A percentile compares a stretch with the other conserved stretches of the same genome.
phyloP scores from a whole-genome alignment of 2,329 filamentous ascomycete genomes.

The Botrytis sinoallii region DNA sequence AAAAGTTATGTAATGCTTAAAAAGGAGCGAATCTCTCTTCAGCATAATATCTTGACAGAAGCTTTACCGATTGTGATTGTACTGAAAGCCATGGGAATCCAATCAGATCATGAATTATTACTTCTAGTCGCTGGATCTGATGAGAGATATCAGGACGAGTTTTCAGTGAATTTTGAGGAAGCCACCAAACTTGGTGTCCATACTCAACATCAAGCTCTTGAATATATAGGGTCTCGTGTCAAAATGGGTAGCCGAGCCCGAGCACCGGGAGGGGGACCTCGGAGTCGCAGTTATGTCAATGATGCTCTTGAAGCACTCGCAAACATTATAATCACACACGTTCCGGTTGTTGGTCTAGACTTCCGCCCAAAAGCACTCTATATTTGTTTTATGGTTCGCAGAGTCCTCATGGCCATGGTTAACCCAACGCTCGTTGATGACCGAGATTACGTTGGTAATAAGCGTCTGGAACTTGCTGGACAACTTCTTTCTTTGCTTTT shows the following conservation, averaged over 20 bases:
- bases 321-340: conserved; percentile 90
- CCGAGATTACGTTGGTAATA: conserved; percentile 97
- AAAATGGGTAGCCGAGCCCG: conserved; percentile 73
- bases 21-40: conserved; percentile 84
- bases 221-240: conserved; percentile 83
- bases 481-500: conserved; percentile 92
- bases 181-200: conserved; percentile 78
- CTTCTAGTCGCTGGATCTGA: conserved; percentile 86
- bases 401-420: conserved; percentile 89
- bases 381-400: conserved; percentile 94
- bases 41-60: conserved; percentile 90
- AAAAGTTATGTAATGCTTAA: conserved; percentile 96
- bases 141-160: conserved; percentile 87
- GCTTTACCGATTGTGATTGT: conserved; percentile 93
- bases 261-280: conserved; percentile 47
- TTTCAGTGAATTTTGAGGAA: conserved; percentile 92
- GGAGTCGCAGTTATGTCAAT: conserved; percentile 76
- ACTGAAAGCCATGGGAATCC: conserved; percentile 87
- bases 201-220: conserved; percentile 92
- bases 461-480: conserved; percentile 88
- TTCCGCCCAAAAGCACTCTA: conserved; percentile 98
- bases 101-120: conserved; percentile 93
- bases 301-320: conserved; percentile 91
- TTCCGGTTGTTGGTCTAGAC: conserved; percentile 85
- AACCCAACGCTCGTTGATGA: conserved; percentile 90